Conservation (phyloP, 768 basidiomycete genomes). For the Pleurotus eryngii region DNA sequence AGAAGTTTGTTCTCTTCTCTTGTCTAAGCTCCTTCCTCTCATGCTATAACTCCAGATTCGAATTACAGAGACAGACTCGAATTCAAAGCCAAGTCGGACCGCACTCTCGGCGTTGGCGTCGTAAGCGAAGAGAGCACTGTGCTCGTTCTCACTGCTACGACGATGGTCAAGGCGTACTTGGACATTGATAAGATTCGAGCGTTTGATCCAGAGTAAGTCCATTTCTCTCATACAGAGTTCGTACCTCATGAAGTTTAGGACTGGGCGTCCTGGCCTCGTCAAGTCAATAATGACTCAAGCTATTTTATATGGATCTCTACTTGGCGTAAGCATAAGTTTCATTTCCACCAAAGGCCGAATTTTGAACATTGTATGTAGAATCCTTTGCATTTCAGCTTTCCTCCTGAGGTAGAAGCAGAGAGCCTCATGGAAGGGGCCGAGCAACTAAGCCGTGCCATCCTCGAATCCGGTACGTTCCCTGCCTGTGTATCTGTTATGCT, state of each 20-base stretch:
- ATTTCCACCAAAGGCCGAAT: background rate
- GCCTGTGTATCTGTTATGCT: background rate
- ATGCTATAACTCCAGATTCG: constrained; percentile 43
- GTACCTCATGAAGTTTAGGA: constrained; percentile 29
- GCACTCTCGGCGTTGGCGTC: constrained; percentile 71
- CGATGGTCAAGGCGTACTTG: constrained; percentile 64
- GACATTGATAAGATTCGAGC: constrained; percentile 57
- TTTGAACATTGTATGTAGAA: constrained; percentile 39
- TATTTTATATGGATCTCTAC: constrained; percentile 70
- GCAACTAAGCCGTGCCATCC: constrained; percentile 64
- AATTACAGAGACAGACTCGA: constrained; percentile 71
- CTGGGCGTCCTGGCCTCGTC: constrained; percentile 63
- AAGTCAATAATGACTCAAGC: constrained; percentile 83
- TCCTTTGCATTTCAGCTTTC: constrained; percentile 76
- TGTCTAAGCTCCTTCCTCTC: background rate
- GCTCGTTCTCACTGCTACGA: constrained; percentile 62
- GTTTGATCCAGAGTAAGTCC: constrained; percentile 63
- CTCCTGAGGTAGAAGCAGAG: constrained; percentile 75
- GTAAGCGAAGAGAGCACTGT: constrained; percentile 44
- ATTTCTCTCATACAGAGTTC: background rate
- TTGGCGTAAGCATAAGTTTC: constrained; percentile 40
- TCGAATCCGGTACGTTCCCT: constrained; percentile 59
- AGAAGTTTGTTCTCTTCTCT: constrained; percentile 39
- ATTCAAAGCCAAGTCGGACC: constrained; percentile 62
- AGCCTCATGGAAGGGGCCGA: constrained; percentile 79